Evolutionary conservation across 306 rosid genomes (phyloP), one percentile per base, ranked within the genome.

Genomic region (Cicer chorassanicum): DNA sequence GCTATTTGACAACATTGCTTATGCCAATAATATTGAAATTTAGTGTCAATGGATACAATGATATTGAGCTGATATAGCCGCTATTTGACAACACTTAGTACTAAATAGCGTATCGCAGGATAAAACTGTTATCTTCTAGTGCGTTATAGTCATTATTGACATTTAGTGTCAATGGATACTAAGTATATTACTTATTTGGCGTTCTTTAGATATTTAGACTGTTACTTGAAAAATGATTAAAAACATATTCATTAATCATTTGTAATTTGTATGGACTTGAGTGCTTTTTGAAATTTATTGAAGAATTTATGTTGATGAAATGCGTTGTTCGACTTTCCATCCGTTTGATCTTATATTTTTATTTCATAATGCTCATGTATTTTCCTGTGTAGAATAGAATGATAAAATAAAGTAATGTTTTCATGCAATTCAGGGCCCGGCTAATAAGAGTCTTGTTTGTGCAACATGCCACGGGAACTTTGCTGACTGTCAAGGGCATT

Each of bases 401-500:
- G 72, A 46, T 16, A 45, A 66, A 12, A 6, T 44, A 48, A 68
- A 12, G 34, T 60, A 18, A 9, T 45, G 36, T 69, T 41, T 51
- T 70, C 45, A 39, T 79, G 41, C 21, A 48, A 62, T 76, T 64
- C 88, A 93, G 98, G 97, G 97, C 43, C 88, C 96, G 62, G 92
- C 94, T 74, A 88, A 87, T 69, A 91, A 79, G 86, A 73, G 21
- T 5, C 54, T 82, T 62, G 29, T 6, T 39, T 94, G 98, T 82
- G 69, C 86, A 39, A 94, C 98, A 54, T 94, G 98, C 86, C 82
- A 86, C 73, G 98, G 86, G 68, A 65, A 39, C 34, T 87, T 69
- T 63, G 8, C 44, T 14, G 85, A 81, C 7, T 94, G 98, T 77
- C 96, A 92, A 0, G 98, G 98, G 68, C 98, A 94, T 86, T 94